These are phyloP conservation scores for Neurospora terricola DNA, from an alignment of 495 filamentous ascomycete species.

Conservation along the genomic window DNA sequence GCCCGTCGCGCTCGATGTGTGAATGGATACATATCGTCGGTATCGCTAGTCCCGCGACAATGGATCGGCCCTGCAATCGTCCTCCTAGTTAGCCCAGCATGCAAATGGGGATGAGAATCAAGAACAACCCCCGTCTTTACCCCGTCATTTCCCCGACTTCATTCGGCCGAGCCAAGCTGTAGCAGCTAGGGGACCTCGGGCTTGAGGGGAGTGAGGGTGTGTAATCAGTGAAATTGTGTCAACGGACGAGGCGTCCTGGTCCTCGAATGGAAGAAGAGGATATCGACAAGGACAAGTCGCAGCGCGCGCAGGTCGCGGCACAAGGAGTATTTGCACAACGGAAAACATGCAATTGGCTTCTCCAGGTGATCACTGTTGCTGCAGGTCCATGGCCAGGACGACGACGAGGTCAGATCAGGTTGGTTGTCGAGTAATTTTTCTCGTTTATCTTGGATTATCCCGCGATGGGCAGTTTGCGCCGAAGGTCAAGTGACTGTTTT, in stretches of 20 bases:
- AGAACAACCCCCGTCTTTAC: neutral
- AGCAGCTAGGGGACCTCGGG: neutral
- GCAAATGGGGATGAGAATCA: neutral
- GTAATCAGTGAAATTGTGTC: neutral
- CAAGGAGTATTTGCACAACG: neutral
- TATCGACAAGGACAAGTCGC: neutral
- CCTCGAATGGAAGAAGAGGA: neutral
- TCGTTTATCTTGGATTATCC: neutral
- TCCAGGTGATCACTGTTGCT: neutral
- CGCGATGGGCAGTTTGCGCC: neutral
- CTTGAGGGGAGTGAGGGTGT: neutral
- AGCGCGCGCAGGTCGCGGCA: neutral
- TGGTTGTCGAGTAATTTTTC: neutral
- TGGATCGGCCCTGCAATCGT: neutral
- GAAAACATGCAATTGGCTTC: neutral
- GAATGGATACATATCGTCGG: neutral
- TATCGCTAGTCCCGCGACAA: neutral
- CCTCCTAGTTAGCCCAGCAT: neutral
- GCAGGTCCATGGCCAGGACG: neutral
- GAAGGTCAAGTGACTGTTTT: conserved; percentile 6
- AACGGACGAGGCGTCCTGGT: neutral
- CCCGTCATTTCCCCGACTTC: neutral
- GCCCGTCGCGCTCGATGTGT: neutral
- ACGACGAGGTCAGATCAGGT: neutral
- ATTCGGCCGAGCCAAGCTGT: neutral